A percentile compares a stretch with the other conserved stretches of the same genome.
Conservation (phyloP, 805 yeast species). For the Metschnikowia borealis region DNA sequence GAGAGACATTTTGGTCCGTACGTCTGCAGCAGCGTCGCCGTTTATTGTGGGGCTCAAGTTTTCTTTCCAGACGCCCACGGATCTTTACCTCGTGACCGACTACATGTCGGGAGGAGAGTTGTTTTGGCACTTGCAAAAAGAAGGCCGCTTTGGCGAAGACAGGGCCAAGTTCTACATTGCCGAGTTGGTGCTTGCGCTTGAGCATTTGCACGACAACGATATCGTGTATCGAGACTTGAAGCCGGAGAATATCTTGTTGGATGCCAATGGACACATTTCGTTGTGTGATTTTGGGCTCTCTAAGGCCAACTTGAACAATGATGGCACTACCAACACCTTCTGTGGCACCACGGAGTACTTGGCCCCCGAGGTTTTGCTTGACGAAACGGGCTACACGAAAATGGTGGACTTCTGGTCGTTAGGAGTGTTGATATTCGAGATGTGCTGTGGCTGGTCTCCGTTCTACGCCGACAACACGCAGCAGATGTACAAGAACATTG, state of each 20-base stretch:
- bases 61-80: slow-evolving; percentile 92
- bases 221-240: slow-evolving; percentile 95
- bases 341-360: slow-evolving; percentile 98
- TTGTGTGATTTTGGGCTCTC: slow-evolving; percentile 96
- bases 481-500: slow-evolving; percentile 98
- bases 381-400: slow-evolving; percentile 94
- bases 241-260: slow-evolving; percentile 92
- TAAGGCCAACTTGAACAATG: slow-evolving; percentile 82
- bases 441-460: slow-evolving; percentile 99
- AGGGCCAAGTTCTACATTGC: slow-evolving; percentile 97
- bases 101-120: slow-evolving; percentile 98
- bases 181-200: slow-evolving; percentile 87
- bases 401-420: slow-evolving; percentile 99
- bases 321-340: slow-evolving; percentile 91
- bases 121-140: slow-evolving; percentile 95
- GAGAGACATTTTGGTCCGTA: slow-evolving; percentile 87
- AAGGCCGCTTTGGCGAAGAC: slow-evolving; percentile 88
- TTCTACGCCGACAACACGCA: slow-evolving; percentile 97
- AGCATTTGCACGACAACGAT: slow-evolving; percentile 91
- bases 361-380: slow-evolving; percentile 94
- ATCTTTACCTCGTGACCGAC: slow-evolving; percentile 90
- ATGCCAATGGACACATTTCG: slow-evolving; percentile 96
- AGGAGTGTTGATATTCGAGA: slow-evolving; percentile 94
- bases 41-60: slow-evolving; percentile 94
- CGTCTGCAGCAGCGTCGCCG: slow-evolving; percentile 84